Percentiles rank a stretch among this genome's conserved stretches.
These are phyloP conservation scores for Lachancea dasiensis DNA, from an alignment of 805 yeast species.

Conservation along the genomic window DNA sequence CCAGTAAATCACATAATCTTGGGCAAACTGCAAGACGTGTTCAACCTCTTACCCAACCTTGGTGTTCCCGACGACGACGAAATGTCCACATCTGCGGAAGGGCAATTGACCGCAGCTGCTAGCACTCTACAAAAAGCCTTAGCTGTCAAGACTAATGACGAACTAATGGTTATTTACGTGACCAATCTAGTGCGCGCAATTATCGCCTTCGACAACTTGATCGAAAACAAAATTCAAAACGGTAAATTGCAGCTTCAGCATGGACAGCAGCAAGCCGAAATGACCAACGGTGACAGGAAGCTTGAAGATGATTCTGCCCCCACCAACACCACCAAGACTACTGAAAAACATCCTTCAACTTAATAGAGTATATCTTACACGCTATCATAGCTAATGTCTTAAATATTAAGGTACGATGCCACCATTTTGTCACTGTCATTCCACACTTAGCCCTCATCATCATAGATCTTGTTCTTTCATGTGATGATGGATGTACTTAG, in stretches of 20 bases:
- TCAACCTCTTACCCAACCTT: slow-evolving; percentile 85
- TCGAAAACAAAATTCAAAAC: slow-evolving; percentile 90
- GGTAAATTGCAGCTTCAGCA: slow-evolving; percentile 37
- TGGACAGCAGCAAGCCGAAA: slow-evolving; percentile 12
- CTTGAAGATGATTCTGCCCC: slow-evolving; percentile 19
- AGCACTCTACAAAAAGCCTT: slow-evolving; percentile 70
- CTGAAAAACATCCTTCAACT: slow-evolving; percentile 1
- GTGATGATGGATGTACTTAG: too few species aligned
- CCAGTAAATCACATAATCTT: slow-evolving; percentile 88
- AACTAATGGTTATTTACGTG: slow-evolving; percentile 88
- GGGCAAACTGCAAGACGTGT: slow-evolving; percentile 91
- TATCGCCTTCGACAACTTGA: slow-evolving; percentile 92
- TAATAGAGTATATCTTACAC: neutral
- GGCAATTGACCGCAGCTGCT: slow-evolving; percentile 27
- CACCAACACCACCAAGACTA: neutral
- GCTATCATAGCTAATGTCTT: neutral
- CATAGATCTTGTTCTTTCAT: too few species aligned
- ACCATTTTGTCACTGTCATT: too few species aligned
- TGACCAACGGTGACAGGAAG: slow-evolving; percentile 20
- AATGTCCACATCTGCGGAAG: slow-evolving; percentile 20
- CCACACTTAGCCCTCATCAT: too few species aligned
- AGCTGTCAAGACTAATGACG: slow-evolving; percentile 91
- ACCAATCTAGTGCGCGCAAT: slow-evolving; percentile 88
- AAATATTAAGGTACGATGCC: too few species aligned
- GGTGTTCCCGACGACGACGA: slow-evolving; percentile 34